Base-by-base conservation (phyloP, 495 filamentous ascomycete genomes). In the Penicillium egyptiacum region DNA sequence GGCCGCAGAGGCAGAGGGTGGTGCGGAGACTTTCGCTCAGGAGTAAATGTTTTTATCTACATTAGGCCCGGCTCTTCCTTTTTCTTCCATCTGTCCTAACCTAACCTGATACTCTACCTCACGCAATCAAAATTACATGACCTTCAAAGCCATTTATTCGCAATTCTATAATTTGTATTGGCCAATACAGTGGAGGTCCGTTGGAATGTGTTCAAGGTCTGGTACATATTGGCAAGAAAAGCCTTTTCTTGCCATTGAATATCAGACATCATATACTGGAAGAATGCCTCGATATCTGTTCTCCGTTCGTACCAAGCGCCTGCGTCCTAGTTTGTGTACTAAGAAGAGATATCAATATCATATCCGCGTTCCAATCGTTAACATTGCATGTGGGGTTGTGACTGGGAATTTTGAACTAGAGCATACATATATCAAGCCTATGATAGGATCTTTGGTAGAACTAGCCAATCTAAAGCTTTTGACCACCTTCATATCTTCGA, bases 1-100 rank as follows among this genome's bases (percentile, higher is more conserved):
- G 72, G 79, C 82, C 52, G 73, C 74, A 12, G 74, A 75, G 61
- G 70, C 66, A 33, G 75, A 80, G 62, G 74, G 74, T 75, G 64
- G 53, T 60, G 64, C 73, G 31, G 75, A 76, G 74, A 60, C 58
- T 65, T 79, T 67, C 63, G 66, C 69, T 56, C 75, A 79, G 74
- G 76, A 79, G 72, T 79, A 75, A 78, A 69, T 54, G 60, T 69
- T 67, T 58, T 66, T 55, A 59, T 50, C 57, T 62, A 62, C 53
- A 63, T 62, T 60, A 68, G 64, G 66, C 62, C 64, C 60, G 62
- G 57, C 56, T 67, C 53, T 67, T 66, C 64, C 63, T 65, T 67
- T 66, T 69, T 58, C 62, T 65, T 67, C 67, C 60, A 69, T 60
- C 72, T 68, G 63, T 72, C 63, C 62, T 74, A 73, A 68, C 71